Percentiles rank a stretch among this genome's conserved stretches.
Conservation (phyloP, 2,329 filamentous ascomycete species). For the Rutstroemia sp. region DNA sequence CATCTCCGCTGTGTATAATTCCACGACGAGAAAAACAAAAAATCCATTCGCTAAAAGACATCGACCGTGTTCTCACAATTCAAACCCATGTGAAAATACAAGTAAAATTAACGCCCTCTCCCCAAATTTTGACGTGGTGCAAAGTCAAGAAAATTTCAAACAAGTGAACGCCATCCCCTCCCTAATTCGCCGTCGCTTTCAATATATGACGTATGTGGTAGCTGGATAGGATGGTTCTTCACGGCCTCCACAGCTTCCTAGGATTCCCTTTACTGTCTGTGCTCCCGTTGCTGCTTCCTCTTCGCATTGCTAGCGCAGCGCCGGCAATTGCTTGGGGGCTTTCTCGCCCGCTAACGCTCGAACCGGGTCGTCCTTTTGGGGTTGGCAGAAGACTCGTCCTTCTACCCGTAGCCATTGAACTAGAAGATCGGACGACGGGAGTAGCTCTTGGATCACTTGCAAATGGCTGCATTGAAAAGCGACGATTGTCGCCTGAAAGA, state of each 20-base stretch:
- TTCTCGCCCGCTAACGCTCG: slow-evolving; percentile 36
- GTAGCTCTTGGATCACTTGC: slow-evolving; percentile 26
- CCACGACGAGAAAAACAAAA: slow-evolving; percentile 3
- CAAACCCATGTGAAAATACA: not conserved
- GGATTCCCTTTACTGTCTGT: slow-evolving; percentile 21
- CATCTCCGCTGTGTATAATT: not conserved
- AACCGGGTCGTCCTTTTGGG: slow-evolving; percentile 23
- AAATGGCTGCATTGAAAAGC: slow-evolving; percentile 47
- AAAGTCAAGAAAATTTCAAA: not conserved
- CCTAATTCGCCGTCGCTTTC: not conserved
- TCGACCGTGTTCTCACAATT: not conserved
- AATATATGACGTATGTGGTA: not conserved
- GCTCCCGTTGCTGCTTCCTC: slow-evolving; percentile 18
- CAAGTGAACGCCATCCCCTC: not conserved
- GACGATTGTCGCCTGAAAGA: slow-evolving; percentile 35
- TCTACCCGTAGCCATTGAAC: slow-evolving; percentile 45
- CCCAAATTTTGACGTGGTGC: not conserved
- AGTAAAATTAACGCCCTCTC: not conserved
- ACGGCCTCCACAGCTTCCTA: slow-evolving; percentile 22
- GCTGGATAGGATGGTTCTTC: not conserved
- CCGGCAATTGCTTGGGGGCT: slow-evolving; percentile 42
- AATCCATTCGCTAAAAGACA: slow-evolving; percentile 5
- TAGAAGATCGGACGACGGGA: slow-evolving; percentile 37
- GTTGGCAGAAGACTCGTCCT: slow-evolving; percentile 49
- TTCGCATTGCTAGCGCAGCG: slow-evolving; percentile 37